Base-by-base conservation (phyloP, 139 green algal genomes). In the Axilococcus clingmanii region DNA sequence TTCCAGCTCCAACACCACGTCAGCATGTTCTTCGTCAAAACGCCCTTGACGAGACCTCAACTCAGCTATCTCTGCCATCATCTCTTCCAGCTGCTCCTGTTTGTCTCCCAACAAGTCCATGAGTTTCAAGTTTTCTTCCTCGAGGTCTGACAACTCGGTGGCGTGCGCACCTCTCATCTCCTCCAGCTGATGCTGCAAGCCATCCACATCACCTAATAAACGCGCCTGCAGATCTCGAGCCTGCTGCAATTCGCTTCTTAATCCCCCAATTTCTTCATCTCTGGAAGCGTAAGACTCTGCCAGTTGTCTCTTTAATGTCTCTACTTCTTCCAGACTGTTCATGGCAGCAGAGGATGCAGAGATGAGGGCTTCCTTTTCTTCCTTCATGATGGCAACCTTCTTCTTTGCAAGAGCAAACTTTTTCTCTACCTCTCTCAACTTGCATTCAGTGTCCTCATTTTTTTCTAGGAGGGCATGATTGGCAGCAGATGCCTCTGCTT, bases 361-460 rank as follows among this genome's bases (percentile, higher is more conserved):
- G 11, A 12, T n/a, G 8, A 38, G 16, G 6, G 32, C 14, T 20
- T 57, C 49, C 12, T 31, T 23, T 30, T 57, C 30, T 8, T 29
- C 11, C 6, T 41, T 48, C 12, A 44, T 29, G 22, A 12, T 12
- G 22, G 25, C n/a, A 19, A 57, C 29, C 43, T 57, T 57, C 29
- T 43, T 57, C 29, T 57, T 57, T 20, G 49, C 30, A 22, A 44
- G 19, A 17, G 22, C 31, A 12, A 57, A 43, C 19, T 46, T 44
- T 22, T 46, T 46, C 33, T 57, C 49, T 14, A 24, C 14, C 7
- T 57, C 49, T 19, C 12, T 32, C 9, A 49, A 17, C 12, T 9
- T 32, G 9, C 12, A 12, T 9, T 9, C 25, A 49, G 41, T 32
- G 9, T 49, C 41, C 12, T 23, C 9, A 9, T 49, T 12, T 23